Evolutionary conservation across 805 yeast genomes (phyloP).

Genomic region (Sungouiella blattae): DNA sequence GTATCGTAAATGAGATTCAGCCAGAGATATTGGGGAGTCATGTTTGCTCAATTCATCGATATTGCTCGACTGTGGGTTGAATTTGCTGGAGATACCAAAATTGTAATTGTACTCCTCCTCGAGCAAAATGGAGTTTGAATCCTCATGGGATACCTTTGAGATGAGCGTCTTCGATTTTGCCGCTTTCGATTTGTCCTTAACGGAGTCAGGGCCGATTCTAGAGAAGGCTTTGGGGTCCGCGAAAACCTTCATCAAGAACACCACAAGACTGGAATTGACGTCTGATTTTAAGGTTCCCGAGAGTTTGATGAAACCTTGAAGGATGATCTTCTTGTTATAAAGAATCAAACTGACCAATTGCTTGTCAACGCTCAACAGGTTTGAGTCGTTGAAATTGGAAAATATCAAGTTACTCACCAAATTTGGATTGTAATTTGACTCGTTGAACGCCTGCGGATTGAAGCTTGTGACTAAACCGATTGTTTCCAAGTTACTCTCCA

Average conservation of each 20-base stretch:
- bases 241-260: conserved; percentile 35
- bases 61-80: conserved; percentile 15
- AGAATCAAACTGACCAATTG: conserved; percentile 31
- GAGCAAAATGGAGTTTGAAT: conserved; percentile 27
- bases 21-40: neutral
- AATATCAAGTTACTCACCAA: conserved; percentile 28
- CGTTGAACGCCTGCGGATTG: conserved; percentile 24
- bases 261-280: conserved; percentile 39
- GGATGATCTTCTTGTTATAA: conserved; percentile 34
- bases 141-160: conserved; percentile 20
- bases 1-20: neutral
- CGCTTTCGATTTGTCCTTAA: conserved; percentile 18
- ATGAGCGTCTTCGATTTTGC: conserved; percentile 12
- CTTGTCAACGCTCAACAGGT: conserved; percentile 21
- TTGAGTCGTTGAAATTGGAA: conserved; percentile 19
- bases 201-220: conserved; percentile 6
- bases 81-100: conserved; percentile 54
- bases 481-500: conserved; percentile 34
- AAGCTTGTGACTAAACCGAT: conserved; percentile 34
- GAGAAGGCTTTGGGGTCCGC: conserved; percentile 35
- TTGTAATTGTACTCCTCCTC: conserved; percentile 47
- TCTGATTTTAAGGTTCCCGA: conserved; percentile 33
- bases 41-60: conserved; percentile 32
- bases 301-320: conserved; percentile 33
- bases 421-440: conserved; percentile 27